These are phyloP conservation scores for Carex scoparia DNA, from an alignment of 176 grass and related monocot species.

Conservation along the genomic window DNA sequence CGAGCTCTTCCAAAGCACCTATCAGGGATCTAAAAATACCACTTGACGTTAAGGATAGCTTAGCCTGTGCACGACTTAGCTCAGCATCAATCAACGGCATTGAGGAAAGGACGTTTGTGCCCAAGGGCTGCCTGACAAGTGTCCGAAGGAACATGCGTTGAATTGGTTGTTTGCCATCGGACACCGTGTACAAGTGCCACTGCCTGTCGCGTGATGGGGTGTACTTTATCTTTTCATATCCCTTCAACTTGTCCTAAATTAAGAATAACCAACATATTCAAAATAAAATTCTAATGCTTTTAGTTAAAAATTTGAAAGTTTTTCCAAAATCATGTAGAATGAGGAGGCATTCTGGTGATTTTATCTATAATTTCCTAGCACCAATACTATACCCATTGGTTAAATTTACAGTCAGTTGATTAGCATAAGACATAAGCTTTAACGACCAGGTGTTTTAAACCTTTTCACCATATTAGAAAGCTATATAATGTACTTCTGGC, in stretches of 20 bases:
- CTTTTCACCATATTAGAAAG: neutral
- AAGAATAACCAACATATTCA: conserved; percentile 12
- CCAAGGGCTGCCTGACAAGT: conserved; percentile 75
- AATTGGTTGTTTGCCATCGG: conserved; percentile 52
- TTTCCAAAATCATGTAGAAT: neutral
- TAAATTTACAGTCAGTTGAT: neutral
- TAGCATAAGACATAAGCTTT: neutral
- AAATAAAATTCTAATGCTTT: neutral
- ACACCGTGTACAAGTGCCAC: conserved; percentile 93
- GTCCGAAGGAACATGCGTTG: conserved; percentile 94
- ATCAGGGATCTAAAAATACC: conserved; percentile 90
- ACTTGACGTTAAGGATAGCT: conserved; percentile 73
- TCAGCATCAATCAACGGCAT: conserved; percentile 51
- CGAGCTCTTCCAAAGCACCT: conserved; percentile 88
- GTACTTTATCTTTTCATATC: conserved; percentile 80
- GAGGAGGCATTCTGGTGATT: neutral
- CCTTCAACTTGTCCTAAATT: conserved; percentile 79
- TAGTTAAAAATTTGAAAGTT: neutral
- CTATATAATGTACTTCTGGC: neutral
- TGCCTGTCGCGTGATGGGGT: conserved; percentile 91
- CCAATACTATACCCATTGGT: neutral
- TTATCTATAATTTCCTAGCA: neutral
- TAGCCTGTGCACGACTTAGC: conserved; percentile 42
- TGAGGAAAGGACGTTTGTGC: conserved; percentile 53
- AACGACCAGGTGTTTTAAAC: neutral